phyloP scores from a whole-genome alignment of 2,329 filamentous ascomycete species.

The Phyllachora maydis region DNA sequence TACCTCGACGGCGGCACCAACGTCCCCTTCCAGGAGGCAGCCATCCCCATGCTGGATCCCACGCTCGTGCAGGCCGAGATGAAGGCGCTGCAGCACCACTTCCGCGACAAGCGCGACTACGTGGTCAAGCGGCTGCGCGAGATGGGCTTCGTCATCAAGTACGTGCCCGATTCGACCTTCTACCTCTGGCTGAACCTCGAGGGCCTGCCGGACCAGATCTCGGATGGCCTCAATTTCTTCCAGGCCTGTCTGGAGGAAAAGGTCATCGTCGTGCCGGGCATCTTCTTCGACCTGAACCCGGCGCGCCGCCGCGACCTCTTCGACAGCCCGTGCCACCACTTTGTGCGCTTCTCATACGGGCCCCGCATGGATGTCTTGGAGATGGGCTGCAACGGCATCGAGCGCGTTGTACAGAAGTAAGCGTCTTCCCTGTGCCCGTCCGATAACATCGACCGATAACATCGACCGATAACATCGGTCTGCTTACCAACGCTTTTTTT shows the following conservation, averaged over 20 bases:
- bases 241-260: slow-evolving; percentile 82
- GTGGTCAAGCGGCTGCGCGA: slow-evolving; percentile 58
- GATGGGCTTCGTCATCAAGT: slow-evolving; percentile 75
- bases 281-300: slow-evolving; percentile 95
- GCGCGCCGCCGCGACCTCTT: slow-evolving; percentile 78
- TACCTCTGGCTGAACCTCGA: slow-evolving; percentile 62
- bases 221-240: slow-evolving; percentile 93
- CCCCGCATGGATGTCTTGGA: slow-evolving; percentile 62
- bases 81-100: slow-evolving; percentile 73
- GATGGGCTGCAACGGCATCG: slow-evolving; percentile 67
- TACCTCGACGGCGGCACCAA: slow-evolving; percentile 92
- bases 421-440: too few relatives aligned
- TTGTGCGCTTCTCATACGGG: slow-evolving; percentile 69
- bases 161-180: slow-evolving; percentile 79
- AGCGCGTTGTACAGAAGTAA: slow-evolving; percentile 58
- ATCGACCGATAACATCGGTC: too few relatives aligned
- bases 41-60: slow-evolving; percentile 83
- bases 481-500: too few relatives aligned
- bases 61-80: slow-evolving; percentile 65
- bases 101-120: slow-evolving; percentile 82
- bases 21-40: slow-evolving; percentile 88
- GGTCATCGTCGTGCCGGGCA: slow-evolving; percentile 89
- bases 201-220: slow-evolving; percentile 58
- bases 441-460: too few relatives aligned
- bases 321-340: slow-evolving; percentile 85